phyloP scores from a whole-genome alignment of 2,329 filamentous ascomycete species.

The Neurospora sp. region DNA sequence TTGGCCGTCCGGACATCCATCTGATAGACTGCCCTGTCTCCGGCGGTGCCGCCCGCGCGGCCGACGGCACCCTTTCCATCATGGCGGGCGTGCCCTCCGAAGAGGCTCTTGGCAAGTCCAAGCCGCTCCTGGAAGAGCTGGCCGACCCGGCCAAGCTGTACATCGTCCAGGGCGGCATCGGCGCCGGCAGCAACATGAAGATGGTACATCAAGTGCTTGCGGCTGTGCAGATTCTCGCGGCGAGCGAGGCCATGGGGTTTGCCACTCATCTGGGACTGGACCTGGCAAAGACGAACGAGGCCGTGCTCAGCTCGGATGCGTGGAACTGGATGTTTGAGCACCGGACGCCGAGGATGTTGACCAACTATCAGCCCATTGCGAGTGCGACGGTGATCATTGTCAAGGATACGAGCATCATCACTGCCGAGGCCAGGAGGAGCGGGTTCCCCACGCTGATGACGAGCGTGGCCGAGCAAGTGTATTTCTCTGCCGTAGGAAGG shows the following conservation, averaged over 20 bases:
- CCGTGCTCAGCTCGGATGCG: constrained; percentile 36
- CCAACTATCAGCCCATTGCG: constrained; percentile 42
- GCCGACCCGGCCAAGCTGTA: constrained; percentile 53
- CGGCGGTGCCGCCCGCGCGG: constrained; percentile 58
- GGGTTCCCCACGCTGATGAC: constrained; percentile 53
- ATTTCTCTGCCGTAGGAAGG: constrained; percentile 47
- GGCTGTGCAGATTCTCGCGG: constrained; percentile 51
- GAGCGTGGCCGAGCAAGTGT: constrained; percentile 54
- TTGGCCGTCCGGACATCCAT: constrained; percentile 51
- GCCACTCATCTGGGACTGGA: constrained; percentile 47
- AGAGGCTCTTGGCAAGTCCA: constrained; percentile 45
- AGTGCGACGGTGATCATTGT: constrained; percentile 51
- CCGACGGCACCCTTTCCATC: constrained; percentile 64
- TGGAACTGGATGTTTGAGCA: constrained; percentile 57
- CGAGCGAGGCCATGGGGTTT: constrained; percentile 51
- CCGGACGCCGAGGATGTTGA: constrained; percentile 44
- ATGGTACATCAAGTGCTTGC: constrained; percentile 55
- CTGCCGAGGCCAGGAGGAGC: constrained; percentile 48
- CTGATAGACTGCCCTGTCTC: constrained; percentile 67
- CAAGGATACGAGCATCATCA: constrained; percentile 58
- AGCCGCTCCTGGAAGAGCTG: constrained; percentile 52
- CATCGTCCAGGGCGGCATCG: constrained; percentile 49
- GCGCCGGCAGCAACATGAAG: constrained; percentile 53
- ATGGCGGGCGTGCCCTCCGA: constrained; percentile 54
- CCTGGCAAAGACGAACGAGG: constrained; percentile 28